Evolutionary conservation across 2,329 filamentous ascomycete genomes (phyloP).

Genomic region (Aspergillus tubingensis): DNA sequence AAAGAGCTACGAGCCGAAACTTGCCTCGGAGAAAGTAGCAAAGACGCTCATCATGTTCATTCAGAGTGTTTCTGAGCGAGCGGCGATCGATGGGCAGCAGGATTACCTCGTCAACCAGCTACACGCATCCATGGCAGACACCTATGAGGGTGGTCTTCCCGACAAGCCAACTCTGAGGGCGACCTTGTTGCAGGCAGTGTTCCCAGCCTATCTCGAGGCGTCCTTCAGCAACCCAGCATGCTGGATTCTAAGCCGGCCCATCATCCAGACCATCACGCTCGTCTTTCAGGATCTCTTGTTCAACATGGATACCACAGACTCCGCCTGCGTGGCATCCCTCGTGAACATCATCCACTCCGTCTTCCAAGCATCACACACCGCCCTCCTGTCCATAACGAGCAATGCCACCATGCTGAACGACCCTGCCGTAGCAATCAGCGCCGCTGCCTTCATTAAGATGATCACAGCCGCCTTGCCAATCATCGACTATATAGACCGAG

Average conservation of each 20-base stretch:
- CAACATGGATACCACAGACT: slow-evolving; percentile 47
- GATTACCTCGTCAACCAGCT: slow-evolving; percentile 58
- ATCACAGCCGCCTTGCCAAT: slow-evolving; percentile 44
- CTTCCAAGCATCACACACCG: slow-evolving; percentile 41
- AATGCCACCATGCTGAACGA: slow-evolving; percentile 40
- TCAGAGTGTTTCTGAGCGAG: slow-evolving; percentile 60
- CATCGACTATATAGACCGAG: slow-evolving; percentile 51
- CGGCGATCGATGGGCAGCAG: slow-evolving; percentile 60
- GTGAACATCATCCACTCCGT: slow-evolving; percentile 40
- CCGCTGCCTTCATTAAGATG: slow-evolving; percentile 44
- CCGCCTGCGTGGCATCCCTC: slow-evolving; percentile 39
- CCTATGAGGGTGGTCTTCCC: slow-evolving; percentile 44
- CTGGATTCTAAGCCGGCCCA: slow-evolving; percentile 56
- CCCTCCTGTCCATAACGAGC: slow-evolving; percentile 39
- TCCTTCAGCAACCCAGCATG: slow-evolving; percentile 49
- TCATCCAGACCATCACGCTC: slow-evolving; percentile 51
- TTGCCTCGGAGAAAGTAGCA: slow-evolving; percentile 50
- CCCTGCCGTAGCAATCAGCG: slow-evolving; percentile 40
- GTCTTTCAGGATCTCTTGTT: slow-evolving; percentile 50
- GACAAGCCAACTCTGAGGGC: slow-evolving; percentile 51
- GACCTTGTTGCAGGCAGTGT: slow-evolving; percentile 55
- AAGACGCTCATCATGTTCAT: slow-evolving; percentile 62
- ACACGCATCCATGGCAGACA: slow-evolving; percentile 50
- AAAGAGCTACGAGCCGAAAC: slow-evolving; percentile 59
- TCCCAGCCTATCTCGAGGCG: slow-evolving; percentile 59